These are phyloP conservation scores for Aspergillus japonicus DNA, from an alignment of 2,329 filamentous ascomycete genomes.

Conservation along the genomic window DNA sequence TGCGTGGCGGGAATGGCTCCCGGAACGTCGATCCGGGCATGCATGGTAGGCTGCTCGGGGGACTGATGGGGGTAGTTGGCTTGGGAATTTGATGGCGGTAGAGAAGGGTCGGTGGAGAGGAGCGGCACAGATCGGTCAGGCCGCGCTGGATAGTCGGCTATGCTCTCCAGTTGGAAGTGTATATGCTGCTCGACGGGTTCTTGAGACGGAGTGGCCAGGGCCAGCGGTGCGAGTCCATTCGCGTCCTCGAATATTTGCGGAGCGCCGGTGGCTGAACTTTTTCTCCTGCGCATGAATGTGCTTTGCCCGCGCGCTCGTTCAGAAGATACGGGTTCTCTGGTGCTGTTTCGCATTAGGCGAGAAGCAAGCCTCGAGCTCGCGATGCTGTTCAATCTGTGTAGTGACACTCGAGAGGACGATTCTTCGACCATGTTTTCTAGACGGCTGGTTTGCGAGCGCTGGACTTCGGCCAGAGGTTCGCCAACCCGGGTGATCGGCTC, in stretches of 20 bases:
- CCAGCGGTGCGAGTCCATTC: not conserved
- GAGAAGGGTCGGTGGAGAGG: not conserved
- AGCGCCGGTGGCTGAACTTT: constrained; percentile 7
- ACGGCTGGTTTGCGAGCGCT: constrained; percentile 27
- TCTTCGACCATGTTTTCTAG: constrained; percentile 24
- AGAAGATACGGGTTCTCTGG: constrained; percentile 18
- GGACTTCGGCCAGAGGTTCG: constrained; percentile 16
- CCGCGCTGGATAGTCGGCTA: not conserved
- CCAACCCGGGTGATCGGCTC: constrained; percentile 16
- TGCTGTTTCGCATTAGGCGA: constrained; percentile 18
- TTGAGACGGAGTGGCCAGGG: not conserved
- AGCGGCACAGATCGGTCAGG: not conserved
- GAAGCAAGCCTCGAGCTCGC: constrained; percentile 19
- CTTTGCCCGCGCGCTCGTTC: constrained; percentile 15
- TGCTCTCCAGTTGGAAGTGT: not conserved
- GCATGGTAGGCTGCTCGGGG: not conserved
- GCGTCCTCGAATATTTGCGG: constrained; percentile 4
- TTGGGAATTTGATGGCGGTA: not conserved
- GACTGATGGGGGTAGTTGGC: not conserved
- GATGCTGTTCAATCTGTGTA: constrained; percentile 32
- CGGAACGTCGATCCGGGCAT: constrained; percentile 5
- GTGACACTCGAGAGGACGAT: constrained; percentile 23
- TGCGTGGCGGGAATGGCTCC: constrained; percentile 13
- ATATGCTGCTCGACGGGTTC: not conserved
- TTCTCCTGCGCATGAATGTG: constrained; percentile 14